phyloP scores from a whole-genome alignment of 805 yeast genomes.

The Barnettozyma populi region DNA sequence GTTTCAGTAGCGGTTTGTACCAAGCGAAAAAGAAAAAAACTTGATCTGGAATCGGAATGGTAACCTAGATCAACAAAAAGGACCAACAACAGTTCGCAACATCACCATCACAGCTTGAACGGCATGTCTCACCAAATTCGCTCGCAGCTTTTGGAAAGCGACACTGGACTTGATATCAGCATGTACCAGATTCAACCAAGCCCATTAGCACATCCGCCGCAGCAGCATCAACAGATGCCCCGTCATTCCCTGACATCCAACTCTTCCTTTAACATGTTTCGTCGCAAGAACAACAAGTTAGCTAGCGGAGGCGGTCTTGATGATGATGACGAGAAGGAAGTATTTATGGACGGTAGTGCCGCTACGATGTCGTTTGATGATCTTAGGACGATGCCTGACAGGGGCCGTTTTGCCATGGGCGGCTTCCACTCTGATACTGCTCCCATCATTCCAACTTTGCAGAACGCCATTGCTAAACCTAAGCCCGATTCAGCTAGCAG shows the following conservation, averaged over 20 bases:
- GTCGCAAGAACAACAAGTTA: background rate
- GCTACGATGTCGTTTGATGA: constrained; percentile 55
- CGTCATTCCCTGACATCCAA: constrained; percentile 1
- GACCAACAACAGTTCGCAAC: background rate
- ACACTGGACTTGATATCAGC: background rate
- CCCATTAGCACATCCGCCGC: constrained; percentile 16
- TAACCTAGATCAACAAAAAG: background rate
- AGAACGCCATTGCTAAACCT: constrained; percentile 25
- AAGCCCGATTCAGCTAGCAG: constrained; percentile 24
- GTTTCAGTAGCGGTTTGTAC: too few relatives aligned
- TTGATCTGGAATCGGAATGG: background rate
- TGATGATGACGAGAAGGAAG: constrained; percentile 34
- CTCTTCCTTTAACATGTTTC: constrained; percentile 2
- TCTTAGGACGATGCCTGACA: constrained; percentile 54
- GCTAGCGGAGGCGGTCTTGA: constrained; percentile 17
- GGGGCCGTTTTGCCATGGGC: constrained; percentile 56
- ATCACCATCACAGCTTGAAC: background rate
- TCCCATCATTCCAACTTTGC: constrained; percentile 69
- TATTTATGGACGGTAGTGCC: constrained; percentile 27
- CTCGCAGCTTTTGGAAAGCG: constrained; percentile 8
- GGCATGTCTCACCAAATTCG: constrained; percentile 3
- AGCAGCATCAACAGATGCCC: constrained; percentile 13
- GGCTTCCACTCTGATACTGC: constrained; percentile 48
- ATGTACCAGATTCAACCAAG: constrained; percentile 15
- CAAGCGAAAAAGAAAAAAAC: background rate